Evolutionary conservation across 257 asterid species (phyloP).

Genomic region (Ballota nigra): DNA sequence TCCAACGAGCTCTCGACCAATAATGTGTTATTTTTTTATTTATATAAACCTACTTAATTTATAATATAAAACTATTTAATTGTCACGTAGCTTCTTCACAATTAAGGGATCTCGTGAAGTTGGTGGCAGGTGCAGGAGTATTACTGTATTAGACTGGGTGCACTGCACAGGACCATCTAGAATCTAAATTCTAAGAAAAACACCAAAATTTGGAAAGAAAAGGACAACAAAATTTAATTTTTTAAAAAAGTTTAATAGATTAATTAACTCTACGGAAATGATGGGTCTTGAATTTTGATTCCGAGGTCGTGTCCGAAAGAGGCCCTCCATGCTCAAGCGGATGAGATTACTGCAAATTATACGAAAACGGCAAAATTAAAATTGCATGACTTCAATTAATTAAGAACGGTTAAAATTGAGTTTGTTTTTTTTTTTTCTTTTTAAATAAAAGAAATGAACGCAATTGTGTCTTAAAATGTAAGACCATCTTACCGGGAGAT

Average conservation of each 20-base stretch:
- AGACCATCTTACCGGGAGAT: too few relatives aligned
- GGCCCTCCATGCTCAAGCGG: neutral
- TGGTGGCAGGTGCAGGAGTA: neutral
- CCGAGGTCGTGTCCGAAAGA: neutral
- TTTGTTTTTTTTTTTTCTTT: too few relatives aligned
- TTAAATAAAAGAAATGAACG: too few relatives aligned
- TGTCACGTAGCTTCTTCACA: neutral
- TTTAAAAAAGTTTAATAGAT: too few relatives aligned
- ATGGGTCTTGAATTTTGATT: neutral
- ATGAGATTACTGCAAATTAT: too few relatives aligned
- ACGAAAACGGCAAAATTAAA: too few relatives aligned
- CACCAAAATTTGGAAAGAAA: neutral
- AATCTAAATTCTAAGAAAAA: neutral
- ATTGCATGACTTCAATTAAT: too few relatives aligned
- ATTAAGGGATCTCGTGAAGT: neutral
- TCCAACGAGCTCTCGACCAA: neutral
- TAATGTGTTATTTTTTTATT: neutral
- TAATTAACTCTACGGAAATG: neutral
- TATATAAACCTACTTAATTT: too few relatives aligned
- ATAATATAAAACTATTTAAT: neutral
- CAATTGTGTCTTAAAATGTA: too few relatives aligned
- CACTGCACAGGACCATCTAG: neutral
- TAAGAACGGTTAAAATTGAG: too few relatives aligned
- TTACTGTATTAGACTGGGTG: constrained; percentile 1
- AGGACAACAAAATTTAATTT: too few relatives aligned